A percentile compares a stretch with the other conserved stretches of the same genome.
Conservation (phyloP, 2,329 filamentous ascomycete species). For the Magnaporthiopsis rhizophila region DNA sequence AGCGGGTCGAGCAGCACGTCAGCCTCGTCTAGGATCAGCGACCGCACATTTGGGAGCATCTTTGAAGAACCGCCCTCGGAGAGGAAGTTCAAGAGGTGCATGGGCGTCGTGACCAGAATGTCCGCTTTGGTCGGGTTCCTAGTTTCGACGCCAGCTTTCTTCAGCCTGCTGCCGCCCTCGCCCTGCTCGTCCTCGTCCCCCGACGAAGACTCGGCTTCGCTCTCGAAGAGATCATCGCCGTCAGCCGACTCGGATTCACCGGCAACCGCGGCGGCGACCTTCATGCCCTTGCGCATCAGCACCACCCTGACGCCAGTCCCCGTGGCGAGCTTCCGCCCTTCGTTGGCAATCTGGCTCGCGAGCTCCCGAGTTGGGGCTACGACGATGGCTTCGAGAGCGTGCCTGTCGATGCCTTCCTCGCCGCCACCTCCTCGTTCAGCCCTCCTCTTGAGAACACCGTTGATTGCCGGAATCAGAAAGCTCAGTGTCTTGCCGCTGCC, state of each 20-base stretch:
- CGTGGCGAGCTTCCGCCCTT: conserved; percentile 66
- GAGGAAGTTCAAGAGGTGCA: conserved; percentile 69
- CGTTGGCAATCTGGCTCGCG: conserved; percentile 71
- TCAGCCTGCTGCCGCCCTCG: conserved; percentile 19
- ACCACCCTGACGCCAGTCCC: conserved; percentile 74
- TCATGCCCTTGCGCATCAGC: conserved; percentile 80
- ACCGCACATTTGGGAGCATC: conserved; percentile 58
- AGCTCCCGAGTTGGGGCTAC: conserved; percentile 74
- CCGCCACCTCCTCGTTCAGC: conserved; percentile 23
- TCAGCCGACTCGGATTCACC: conserved; percentile 23
- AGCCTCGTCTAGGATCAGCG: conserved; percentile 83
- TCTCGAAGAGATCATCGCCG: conserved; percentile 26
- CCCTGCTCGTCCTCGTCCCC: conserved; percentile 26
- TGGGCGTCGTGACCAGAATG: conserved; percentile 72
- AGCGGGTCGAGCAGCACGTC: conserved; percentile 88
- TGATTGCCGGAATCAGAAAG: conserved; percentile 81
- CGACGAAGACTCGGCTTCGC: conserved; percentile 7
- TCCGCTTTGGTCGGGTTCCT: conserved; percentile 57
- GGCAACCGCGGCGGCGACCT: conserved; percentile 44
- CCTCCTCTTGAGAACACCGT: conserved; percentile 57
- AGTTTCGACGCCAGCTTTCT: conserved; percentile 10
- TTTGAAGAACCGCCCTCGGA: conserved; percentile 32
- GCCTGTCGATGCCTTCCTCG: conserved; percentile 19
- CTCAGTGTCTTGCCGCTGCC: conserved; percentile 95
- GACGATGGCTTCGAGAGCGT: conserved; percentile 58